A percentile compares a stretch with the other conserved stretches of the same genome.
These are phyloP conservation scores for Chytriomyces confervae DNA, from an alignment of 192 early-diverging fungal species.

Conservation along the genomic window DNA sequence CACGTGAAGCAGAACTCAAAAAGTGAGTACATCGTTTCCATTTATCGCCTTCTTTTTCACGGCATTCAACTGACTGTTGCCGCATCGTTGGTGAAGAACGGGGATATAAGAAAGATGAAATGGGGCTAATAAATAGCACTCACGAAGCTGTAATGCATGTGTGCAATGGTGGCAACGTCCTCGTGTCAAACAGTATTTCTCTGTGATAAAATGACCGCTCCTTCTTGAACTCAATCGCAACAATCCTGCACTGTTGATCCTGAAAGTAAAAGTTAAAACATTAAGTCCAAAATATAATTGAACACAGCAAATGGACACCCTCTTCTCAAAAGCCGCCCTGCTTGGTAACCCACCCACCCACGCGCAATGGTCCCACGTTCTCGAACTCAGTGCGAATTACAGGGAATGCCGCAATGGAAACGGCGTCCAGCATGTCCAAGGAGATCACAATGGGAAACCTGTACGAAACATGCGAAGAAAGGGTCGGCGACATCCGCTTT, in stretches of 20 bases:
- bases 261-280: too few species aligned
- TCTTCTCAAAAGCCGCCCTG: slow-evolving; percentile 33
- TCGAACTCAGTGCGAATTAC: slow-evolving; percentile 26
- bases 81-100: too few species aligned
- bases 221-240: slow-evolving; percentile 78
- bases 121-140: slow-evolving; percentile 21
- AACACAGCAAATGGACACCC: slow-evolving; percentile 17
- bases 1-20: slow-evolving; percentile 25
- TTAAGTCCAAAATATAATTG: too few species aligned
- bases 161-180: slow-evolving; percentile 75
- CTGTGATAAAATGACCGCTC: slow-evolving; percentile 76
- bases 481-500: slow-evolving; percentile 74
- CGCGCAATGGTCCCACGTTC: background rate
- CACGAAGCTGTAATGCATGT: slow-evolving; percentile 84
- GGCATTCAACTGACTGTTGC: too few species aligned
- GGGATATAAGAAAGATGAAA: too few species aligned
- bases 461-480: slow-evolving; percentile 90
- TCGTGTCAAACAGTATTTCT: slow-evolving; percentile 87
- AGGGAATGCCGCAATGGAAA: slow-evolving; percentile 44
- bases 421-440: slow-evolving; percentile 45
- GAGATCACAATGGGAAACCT: slow-evolving; percentile 88
- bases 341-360: background rate
- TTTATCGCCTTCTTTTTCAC: background rate
- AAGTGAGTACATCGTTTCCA: slow-evolving; percentile 1
- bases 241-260: slow-evolving; percentile 55